These are phyloP conservation scores for Linum tenue DNA, from an alignment of 345 rosid species.

Conservation along the genomic window DNA sequence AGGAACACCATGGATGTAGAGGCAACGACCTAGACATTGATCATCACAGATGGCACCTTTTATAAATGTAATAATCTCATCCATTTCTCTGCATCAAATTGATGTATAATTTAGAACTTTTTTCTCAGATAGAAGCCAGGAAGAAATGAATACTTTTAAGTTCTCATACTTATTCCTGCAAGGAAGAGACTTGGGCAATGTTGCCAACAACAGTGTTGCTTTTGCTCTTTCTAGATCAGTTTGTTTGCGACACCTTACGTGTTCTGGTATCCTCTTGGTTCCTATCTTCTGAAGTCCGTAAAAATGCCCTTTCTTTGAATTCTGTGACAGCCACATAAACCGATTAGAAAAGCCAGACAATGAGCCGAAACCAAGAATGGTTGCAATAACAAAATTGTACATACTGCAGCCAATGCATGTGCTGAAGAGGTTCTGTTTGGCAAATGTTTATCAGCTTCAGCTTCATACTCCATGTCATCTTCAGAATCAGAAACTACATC, in stretches of 20 bases:
- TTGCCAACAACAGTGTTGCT: slow-evolving; percentile 66
- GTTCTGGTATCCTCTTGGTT: slow-evolving; percentile 72
- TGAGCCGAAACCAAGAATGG: slow-evolving; percentile 13
- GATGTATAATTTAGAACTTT: slow-evolving; percentile 1
- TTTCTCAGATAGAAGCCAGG: not conserved
- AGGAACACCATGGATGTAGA: slow-evolving; percentile 94
- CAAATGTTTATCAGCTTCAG: slow-evolving; percentile 28
- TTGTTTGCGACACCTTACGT: slow-evolving; percentile 74
- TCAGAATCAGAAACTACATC: slow-evolving; percentile 46
- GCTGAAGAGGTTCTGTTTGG: slow-evolving; percentile 28
- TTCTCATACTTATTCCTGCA: slow-evolving; percentile 64
- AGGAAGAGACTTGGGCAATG: slow-evolving; percentile 77
- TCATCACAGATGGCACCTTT: slow-evolving; percentile 82
- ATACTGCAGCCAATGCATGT: slow-evolving; percentile 53
- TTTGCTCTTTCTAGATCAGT: slow-evolving; percentile 88
- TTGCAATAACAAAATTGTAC: slow-evolving; percentile 12
- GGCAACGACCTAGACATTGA: slow-evolving; percentile 85
- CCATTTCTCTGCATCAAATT: slow-evolving; percentile 57
- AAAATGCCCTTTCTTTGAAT: slow-evolving; percentile 63
- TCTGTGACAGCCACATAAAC: slow-evolving; percentile 32
- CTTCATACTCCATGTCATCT: slow-evolving; percentile 53
- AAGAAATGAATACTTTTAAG: not conserved
- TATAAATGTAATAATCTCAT: slow-evolving; percentile 67
- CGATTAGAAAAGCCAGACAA: slow-evolving; percentile 1
- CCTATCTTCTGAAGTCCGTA: slow-evolving; percentile 85